phyloP scores from a whole-genome alignment of 306 rosid species.

The Vigna reflexopilosa region DNA sequence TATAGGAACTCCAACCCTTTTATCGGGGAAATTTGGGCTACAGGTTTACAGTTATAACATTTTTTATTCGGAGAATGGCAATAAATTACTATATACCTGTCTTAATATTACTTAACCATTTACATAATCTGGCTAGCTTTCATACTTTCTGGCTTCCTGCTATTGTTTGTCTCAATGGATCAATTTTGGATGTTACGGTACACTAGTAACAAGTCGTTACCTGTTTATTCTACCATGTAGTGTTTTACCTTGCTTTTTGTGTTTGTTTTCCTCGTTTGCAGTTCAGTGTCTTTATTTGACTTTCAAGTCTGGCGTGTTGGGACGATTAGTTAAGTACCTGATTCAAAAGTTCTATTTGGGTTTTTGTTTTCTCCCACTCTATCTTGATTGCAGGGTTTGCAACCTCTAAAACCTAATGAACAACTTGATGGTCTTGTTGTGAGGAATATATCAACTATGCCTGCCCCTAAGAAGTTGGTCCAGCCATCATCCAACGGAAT shows the following conservation, averaged over 20 bases:
- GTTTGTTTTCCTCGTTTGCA: constrained; percentile 15
- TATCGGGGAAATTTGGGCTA: background rate
- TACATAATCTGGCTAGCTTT: background rate
- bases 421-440: constrained; percentile 48
- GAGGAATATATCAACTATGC: constrained; percentile 80
- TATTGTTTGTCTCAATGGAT: constrained; percentile 14
- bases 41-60: background rate
- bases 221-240: constrained; percentile 7
- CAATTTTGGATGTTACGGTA: constrained; percentile 27
- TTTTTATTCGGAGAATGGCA: constrained; percentile 13
- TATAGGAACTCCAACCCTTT: constrained; percentile 1
- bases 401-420: constrained; percentile 52
- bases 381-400: constrained; percentile 67
- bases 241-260: constrained; percentile 20
- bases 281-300: constrained; percentile 34
- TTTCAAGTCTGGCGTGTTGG: constrained; percentile 22
- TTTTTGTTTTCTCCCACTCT: constrained; percentile 50
- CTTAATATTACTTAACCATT: constrained; percentile 21
- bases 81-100: background rate
- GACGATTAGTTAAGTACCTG: constrained; percentile 29
- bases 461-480: constrained; percentile 81
- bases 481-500: constrained; percentile 56
- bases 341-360: constrained; percentile 54
- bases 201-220: background rate
- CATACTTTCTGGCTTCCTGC: constrained; percentile 1